Evolutionary conservation across 2,329 filamentous ascomycete species (phyloP), one percentile per base, ranked within the genome.

Genomic region (Microcera coccophila): DNA sequence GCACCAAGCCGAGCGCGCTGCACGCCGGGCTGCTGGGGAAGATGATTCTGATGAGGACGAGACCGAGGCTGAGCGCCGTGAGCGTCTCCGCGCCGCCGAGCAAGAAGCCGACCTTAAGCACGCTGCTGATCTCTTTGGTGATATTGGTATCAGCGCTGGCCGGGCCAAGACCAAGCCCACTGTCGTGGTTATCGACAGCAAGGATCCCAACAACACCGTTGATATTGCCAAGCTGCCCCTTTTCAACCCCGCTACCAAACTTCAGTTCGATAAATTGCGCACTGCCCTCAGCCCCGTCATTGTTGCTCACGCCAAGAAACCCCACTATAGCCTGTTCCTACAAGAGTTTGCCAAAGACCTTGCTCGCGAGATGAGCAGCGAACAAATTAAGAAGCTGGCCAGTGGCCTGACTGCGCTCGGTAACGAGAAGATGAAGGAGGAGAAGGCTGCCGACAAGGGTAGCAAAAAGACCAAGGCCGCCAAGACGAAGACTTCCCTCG

Each of bases 371-470:
- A 70, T 98, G 54, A 83, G 86, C 12, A 95, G 88, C 63, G 85
- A 93, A 44, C 90, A 97, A 72, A 90, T 97, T 70, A 96, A 97
- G 80, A 97, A 97, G 77, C 81, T 95, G 53, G 81, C 89, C 11
- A 94, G 87, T 66, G 78, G 80, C 4, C 70, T 98, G 60, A 95
- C 90, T n/a, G 85, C 90, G 4, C 77, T 95, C 43, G 80, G 88
- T 64, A 98, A 98, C 65, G 93, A 97, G 79, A 96, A 95, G 78
- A 85, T 97, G 85, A 94, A 90, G 75, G 90, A 96, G 68, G 93
- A 98, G 78, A 96, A 97, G 78, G 83, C 85, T 4, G 81, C 87
- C 3, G 89, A 95, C 53, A 96, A 95, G 76, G 84, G 87, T 41
- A 87, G 85, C 60, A 98, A 97, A 86, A 98, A 97, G 82, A 82